Base-by-base conservation (phyloP, 163 green algal species). In the Scenedesmus sp. region DNA sequence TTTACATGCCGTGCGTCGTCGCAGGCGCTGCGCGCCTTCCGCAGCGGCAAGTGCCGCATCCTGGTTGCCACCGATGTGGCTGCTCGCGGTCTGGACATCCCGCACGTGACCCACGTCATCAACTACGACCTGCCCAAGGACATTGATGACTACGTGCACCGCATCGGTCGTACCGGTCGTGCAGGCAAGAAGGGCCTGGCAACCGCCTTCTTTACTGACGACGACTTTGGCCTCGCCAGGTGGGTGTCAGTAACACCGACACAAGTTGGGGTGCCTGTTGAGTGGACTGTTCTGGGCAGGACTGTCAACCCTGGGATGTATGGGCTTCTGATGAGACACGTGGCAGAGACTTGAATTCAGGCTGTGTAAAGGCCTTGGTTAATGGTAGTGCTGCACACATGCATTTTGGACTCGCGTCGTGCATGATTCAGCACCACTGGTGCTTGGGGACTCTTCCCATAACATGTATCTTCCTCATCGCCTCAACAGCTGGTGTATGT, bases 71-170 rank as follows among this genome's bases (percentile, higher is more conserved):
- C 98, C 0, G 98, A 99, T 92, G 98, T 99, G 49, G 98, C 98
- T 0, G 98, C 98, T 5, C 97, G 98, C 70, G 98, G 98, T 7
- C 96, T 99, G 73, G 98, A 99, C 93, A 99, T 99, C 91, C 98
- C 98, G 0, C 95, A 99, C 91, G 97, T 99, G 42, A 98, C 95
- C 9, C 97, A 99, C 93, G 97, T 99, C 53, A 97, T 98, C 94
- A 98, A 98, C 96, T 97, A 95, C 79, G 93, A 96, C 91, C 93
- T 97, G 51, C 97, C 97, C 46, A 96, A 95, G 44, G 98, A 99
- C 95, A 99, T 99, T 76, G 98, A 99, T 89, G 98, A 99, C 95
- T 99, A 99, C 92, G 97, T 99, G 83, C 98, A 99, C 93, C 95
- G 98, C 91, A 99, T 99, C 84, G 98, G 98, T 80, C 93, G 95